Base-by-base conservation (phyloP, 2,329 filamentous ascomycete species). In the Colletotrichum spinosum region DNA sequence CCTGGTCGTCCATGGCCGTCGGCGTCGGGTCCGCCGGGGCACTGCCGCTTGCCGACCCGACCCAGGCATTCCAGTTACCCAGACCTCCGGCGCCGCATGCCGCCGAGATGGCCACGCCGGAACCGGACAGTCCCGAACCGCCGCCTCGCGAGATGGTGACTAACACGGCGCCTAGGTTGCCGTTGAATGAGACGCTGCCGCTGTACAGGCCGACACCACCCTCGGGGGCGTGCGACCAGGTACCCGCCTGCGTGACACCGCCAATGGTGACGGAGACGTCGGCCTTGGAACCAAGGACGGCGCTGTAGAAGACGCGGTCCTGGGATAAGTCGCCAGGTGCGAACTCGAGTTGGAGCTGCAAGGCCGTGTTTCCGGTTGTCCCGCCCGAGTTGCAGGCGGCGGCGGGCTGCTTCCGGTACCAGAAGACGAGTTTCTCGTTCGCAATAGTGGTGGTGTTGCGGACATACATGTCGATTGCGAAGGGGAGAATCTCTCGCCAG, bases 341-440 rank as follows among this genome's bases (percentile, higher is more conserved):
- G 33, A 69, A 60, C 10, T 70, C 69, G 9, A 58, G n/a, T 67
- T 76, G 72, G 2, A 67, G 37, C 46, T 75, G 73, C 3, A 37
- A 58, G 3, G 61, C 72, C 1, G 71, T 72, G 55, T 76, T 76
- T 34, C 69, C 73, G 8, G 62, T 68, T 2, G 77, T 78, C 15
- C 70, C 73, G 33, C 73, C 75, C 33, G 68, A 65, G 13, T 37
- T n/a, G 39, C 75, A 77, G 8, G 52, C 53, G 0, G 41, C 50
- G 6, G 58, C 67, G 3, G 70, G 69, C 8, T 70, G 74, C 13
- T 62, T 66, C 13, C 77, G 74, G 65, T 77, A 79, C 76, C 75
- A 78, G 10, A 70, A 67, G 0, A 72, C 64, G 4, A 77, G 64
- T 9, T 68, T 69, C 42, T 78, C 76, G 57, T 15, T 13, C 2